These are phyloP conservation scores for Zygotorulaspora sp. DNA, from an alignment of 805 yeast genomes.

Conservation along the genomic window DNA sequence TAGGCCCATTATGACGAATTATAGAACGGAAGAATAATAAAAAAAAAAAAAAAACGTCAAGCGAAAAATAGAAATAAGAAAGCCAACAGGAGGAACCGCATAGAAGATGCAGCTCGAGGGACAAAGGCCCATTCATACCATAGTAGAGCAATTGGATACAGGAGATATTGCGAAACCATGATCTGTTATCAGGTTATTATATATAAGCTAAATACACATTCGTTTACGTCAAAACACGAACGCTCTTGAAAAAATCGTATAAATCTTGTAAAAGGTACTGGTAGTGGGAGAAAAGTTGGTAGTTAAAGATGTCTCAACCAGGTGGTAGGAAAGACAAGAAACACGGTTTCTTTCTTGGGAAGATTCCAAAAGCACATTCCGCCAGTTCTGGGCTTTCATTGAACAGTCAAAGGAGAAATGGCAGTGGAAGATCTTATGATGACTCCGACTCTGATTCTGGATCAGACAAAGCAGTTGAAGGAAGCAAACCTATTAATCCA, in stretches of 20 bases:
- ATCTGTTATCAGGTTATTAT: too few relatives aligned
- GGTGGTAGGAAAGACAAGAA: conserved; percentile 4
- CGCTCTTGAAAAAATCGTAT: too few relatives aligned
- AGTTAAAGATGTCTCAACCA: conserved; percentile 4
- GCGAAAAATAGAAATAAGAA: too few relatives aligned
- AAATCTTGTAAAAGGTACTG: too few relatives aligned
- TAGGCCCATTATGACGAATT: too few relatives aligned
- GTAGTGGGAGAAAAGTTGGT: too few relatives aligned
- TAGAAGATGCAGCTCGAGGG: neutral
- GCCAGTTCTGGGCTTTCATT: neutral
- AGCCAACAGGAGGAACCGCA: too few relatives aligned
- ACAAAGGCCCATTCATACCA: conserved; percentile 1
- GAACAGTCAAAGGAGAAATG: neutral
- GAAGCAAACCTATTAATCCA: neutral
- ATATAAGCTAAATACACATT: too few relatives aligned
- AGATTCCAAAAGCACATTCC: conserved; percentile 5
- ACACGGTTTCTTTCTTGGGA: conserved; percentile 5
- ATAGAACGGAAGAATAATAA: too few relatives aligned
- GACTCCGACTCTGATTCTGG: conserved; percentile 16
- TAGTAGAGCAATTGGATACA: neutral
- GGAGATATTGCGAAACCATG: neutral
- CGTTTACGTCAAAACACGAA: too few relatives aligned
- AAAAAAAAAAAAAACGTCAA: conserved; percentile 1
- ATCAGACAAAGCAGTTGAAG: conserved; percentile 2
- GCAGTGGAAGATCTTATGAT: conserved; percentile 2